These are phyloP conservation scores for Mortierella sp. DNA, from an alignment of 371 early-diverging fungal genomes.

Conservation along the genomic window DNA sequence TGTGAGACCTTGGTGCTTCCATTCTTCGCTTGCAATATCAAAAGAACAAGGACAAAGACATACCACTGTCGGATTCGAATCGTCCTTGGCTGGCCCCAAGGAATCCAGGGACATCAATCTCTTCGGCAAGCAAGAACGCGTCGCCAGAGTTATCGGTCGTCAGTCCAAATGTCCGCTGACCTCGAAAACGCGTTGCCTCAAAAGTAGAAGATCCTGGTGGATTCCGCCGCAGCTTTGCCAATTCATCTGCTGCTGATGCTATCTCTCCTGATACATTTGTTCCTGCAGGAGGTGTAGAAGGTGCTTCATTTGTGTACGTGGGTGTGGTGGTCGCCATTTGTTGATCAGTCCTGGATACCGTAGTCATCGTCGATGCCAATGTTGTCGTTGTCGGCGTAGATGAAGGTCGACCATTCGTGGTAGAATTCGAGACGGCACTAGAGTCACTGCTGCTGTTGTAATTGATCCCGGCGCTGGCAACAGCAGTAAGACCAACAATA, in stretches of 20 bases:
- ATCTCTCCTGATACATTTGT: background rate
- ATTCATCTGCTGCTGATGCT: background rate
- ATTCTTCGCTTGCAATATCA: background rate
- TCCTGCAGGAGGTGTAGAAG: background rate
- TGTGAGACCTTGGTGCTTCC: background rate
- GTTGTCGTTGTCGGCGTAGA: background rate
- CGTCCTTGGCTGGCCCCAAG: conserved; percentile 35
- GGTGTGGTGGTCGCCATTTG: background rate
- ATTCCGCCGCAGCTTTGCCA: background rate
- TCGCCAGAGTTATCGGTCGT: conserved; percentile 41
- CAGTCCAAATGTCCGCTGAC: conserved; percentile 26
- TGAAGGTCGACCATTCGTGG: background rate
- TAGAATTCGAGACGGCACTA: background rate
- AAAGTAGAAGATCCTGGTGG: background rate
- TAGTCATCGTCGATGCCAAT: background rate
- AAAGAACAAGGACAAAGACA: background rate
- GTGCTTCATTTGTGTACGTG: background rate
- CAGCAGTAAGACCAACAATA: background rate
- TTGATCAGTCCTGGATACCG: too few relatives aligned
- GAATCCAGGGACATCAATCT: conserved; percentile 37
- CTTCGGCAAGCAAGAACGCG: conserved; percentile 26
- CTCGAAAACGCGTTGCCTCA: background rate
- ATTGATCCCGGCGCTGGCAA: background rate
- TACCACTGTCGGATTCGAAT: conserved; percentile 37
- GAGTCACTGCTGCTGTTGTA: background rate